Evolutionary conservation across 2,329 filamentous ascomycete species (phyloP).

Genomic region (Helotiales sp.): DNA sequence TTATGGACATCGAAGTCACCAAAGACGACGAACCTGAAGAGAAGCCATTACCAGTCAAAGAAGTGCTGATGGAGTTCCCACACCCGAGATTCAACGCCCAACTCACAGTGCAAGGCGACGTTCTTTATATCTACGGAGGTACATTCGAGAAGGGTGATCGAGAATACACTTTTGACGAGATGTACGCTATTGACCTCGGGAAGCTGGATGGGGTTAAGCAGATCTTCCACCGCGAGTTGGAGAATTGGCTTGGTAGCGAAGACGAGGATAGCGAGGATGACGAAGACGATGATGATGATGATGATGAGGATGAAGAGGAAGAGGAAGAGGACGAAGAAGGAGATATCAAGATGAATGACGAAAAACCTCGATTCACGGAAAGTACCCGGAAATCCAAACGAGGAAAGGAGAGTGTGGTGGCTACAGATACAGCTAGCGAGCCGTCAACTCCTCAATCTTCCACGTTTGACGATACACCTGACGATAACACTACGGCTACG

Average conservation of each 20-base stretch:
- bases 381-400: constrained; percentile 54
- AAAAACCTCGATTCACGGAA: constrained; percentile 40
- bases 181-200: constrained; percentile 90
- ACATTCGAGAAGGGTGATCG: constrained; percentile 94
- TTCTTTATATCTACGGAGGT: constrained; percentile 90
- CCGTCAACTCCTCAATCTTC: constrained; percentile 44
- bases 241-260: constrained; percentile 77
- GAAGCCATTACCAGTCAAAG: constrained; percentile 57
- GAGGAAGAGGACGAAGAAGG: constrained; percentile 50
- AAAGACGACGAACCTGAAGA: constrained; percentile 49
- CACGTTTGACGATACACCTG: constrained; percentile 54
- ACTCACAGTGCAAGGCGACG: constrained; percentile 86
- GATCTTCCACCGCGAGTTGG: constrained; percentile 80
- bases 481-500: constrained; percentile 19
- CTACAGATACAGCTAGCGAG: constrained; percentile 42
- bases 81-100: constrained; percentile 90
- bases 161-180: constrained; percentile 93
- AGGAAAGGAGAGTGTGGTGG: constrained; percentile 48
- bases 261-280: constrained; percentile 62
- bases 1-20: constrained; percentile 48
- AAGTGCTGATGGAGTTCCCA: constrained; percentile 78
- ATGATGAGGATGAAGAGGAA: constrained; percentile 45
- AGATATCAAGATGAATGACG: constrained; percentile 38
- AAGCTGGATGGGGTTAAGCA: constrained; percentile 94
- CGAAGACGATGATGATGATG: constrained; percentile 51